Conservation (phyloP, 2,329 filamentous ascomycete genomes). For the Escovopsis sp. region DNA sequence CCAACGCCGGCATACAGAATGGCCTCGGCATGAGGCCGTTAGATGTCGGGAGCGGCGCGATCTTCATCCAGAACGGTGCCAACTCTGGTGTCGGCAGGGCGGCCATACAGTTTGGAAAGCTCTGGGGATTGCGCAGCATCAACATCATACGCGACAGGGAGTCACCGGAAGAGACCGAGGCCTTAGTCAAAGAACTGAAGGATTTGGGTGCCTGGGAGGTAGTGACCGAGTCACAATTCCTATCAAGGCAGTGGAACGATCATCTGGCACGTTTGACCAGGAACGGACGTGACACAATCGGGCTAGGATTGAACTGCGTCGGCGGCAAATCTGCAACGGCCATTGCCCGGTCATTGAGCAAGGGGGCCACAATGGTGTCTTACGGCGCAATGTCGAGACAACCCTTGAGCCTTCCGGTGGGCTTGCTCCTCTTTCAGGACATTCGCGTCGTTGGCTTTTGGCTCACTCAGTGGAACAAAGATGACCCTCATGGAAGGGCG, state of each 20-base stretch:
- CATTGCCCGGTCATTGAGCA: constrained; percentile 58
- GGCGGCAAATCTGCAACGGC: constrained; percentile 73
- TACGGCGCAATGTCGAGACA: constrained; percentile 93
- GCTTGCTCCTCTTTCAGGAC: constrained; percentile 85
- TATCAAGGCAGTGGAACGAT: constrained; percentile 45
- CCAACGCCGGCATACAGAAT: constrained; percentile 28
- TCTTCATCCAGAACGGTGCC: constrained; percentile 95
- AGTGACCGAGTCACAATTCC: constrained; percentile 40
- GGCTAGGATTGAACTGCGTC: constrained; percentile 81
- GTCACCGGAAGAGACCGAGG: constrained; percentile 47
- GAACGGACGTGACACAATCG: constrained; percentile 55
- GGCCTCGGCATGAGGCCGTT: constrained; percentile 31
- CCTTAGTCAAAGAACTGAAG: constrained; percentile 35
- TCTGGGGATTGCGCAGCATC: constrained; percentile 84
- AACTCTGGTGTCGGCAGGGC: constrained; percentile 87
- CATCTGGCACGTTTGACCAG: constrained; percentile 51
- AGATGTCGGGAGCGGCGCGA: constrained; percentile 47
- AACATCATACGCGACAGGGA: constrained; percentile 71
- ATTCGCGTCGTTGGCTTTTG: constrained; percentile 85
- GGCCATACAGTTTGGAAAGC: constrained; percentile 70
- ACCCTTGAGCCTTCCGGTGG: constrained; percentile 67
- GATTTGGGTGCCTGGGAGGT: constrained; percentile 43
- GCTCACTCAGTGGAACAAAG: constrained; percentile 79
- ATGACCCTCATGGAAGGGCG: constrained; percentile 57
- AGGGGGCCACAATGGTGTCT: constrained; percentile 65